Conservation (phyloP, 78 protist genomes). For the Monocercomonoides exilis region DNA sequence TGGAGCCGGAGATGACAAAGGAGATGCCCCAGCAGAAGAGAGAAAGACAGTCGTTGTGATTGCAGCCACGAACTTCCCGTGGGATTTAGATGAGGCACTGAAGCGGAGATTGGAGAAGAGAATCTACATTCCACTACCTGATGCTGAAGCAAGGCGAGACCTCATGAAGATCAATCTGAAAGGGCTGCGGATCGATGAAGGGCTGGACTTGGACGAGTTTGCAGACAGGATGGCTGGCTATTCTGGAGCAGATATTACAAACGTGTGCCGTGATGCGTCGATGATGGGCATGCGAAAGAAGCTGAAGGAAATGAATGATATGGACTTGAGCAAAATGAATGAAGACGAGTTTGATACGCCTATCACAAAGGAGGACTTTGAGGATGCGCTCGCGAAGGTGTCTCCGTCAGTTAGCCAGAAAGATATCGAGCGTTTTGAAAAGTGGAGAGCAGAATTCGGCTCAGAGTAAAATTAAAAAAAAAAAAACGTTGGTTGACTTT, state of each 20-base stretch:
- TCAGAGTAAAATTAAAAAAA: too few species aligned
- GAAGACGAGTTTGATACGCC: background rate
- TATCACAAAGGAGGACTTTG: background rate
- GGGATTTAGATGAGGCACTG: conserved; percentile 66
- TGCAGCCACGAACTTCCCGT: conserved; percentile 74
- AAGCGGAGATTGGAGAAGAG: conserved; percentile 58
- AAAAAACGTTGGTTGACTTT: too few species aligned
- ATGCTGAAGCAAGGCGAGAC: background rate
- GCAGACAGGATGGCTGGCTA: background rate
- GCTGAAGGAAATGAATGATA: background rate
- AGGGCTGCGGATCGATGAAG: background rate
- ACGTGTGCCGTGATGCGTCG: background rate
- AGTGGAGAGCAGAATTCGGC: background rate
- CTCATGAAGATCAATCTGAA: background rate
- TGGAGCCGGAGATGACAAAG: too few species aligned
- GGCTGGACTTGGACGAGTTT: background rate
- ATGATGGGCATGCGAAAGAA: background rate
- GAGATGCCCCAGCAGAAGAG: background rate
- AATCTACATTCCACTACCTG: conserved; percentile 16
- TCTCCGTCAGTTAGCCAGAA: background rate
- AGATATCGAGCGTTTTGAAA: background rate
- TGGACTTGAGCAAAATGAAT: background rate
- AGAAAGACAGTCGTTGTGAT: conserved; percentile 48
- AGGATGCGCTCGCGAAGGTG: background rate
- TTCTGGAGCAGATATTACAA: conserved; percentile 4